A percentile compares a stretch with the other conserved stretches of the same genome.
phyloP scores from a whole-genome alignment of 2,329 filamentous ascomycete species.

The Purpureocillium takamizusanense region DNA sequence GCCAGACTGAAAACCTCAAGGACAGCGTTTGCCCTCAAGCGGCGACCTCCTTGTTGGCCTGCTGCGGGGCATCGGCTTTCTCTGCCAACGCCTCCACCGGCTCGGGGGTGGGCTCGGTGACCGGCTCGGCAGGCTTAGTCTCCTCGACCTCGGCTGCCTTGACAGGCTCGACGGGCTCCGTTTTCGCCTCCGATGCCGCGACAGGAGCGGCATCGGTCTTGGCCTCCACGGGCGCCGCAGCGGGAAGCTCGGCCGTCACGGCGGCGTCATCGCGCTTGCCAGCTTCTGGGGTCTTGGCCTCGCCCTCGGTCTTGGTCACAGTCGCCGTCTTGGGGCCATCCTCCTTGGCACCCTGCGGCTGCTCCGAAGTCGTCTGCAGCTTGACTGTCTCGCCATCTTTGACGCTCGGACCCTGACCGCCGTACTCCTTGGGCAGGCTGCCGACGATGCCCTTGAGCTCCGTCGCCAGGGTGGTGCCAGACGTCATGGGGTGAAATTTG shows the following conservation, averaged over 20 bases:
- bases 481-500: slow-evolving; percentile 72
- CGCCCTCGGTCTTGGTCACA: too few species aligned
- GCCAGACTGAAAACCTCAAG: too few species aligned
- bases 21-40: neutral
- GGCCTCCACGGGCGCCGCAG: slow-evolving; percentile 8
- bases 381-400: slow-evolving; percentile 20
- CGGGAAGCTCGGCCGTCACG: slow-evolving; percentile 1
- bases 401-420: slow-evolving; percentile 53
- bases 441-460: slow-evolving; percentile 51
- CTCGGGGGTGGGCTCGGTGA: slow-evolving; percentile 1
- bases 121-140: slow-evolving; percentile 6
- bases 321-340: too few species aligned
- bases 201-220: slow-evolving; percentile 2
- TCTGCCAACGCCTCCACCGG: too few species aligned
- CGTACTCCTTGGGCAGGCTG: slow-evolving; percentile 67
- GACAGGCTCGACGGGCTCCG: slow-evolving; percentile 7
- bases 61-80: neutral
- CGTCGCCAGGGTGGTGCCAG: slow-evolving; percentile 58
- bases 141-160: too few species aligned
- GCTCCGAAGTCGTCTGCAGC: neutral
- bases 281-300: too few species aligned
- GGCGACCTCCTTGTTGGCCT: slow-evolving; percentile 4
- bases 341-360: too few species aligned
- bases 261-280: neutral
- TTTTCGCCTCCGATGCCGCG: neutral